These are phyloP conservation scores for Scutellaria minor DNA, from an alignment of 257 asterid species.

Conservation along the genomic window DNA sequence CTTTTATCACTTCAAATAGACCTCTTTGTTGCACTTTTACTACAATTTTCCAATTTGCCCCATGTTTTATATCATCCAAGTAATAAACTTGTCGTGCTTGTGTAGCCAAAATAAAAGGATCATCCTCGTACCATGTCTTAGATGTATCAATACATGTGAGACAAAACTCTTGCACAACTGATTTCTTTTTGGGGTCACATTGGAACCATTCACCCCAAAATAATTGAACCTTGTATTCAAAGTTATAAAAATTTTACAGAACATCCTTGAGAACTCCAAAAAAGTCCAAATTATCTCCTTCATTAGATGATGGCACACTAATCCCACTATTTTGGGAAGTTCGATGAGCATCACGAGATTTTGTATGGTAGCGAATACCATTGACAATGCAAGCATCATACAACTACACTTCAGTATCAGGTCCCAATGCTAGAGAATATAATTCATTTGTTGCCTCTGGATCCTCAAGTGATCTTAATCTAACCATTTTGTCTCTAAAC, in stretches of 20 bases:
- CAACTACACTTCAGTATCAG: not conserved
- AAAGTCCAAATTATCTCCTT: not conserved
- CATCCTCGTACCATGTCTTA: constrained; percentile 6
- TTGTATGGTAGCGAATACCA: not conserved
- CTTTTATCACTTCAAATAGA: not conserved
- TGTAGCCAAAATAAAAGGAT: not conserved
- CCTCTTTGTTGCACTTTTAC: not conserved
- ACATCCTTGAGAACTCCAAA: not conserved
- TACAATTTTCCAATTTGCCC: not conserved
- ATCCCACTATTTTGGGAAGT: not conserved
- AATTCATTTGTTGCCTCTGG: not conserved
- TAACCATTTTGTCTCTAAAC: constrained; percentile 3
- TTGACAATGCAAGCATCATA: not conserved
- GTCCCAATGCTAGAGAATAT: not conserved
- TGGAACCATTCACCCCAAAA: not conserved
- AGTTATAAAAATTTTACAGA: not conserved
- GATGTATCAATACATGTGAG: constrained; percentile 7
- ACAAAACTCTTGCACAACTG: not conserved
- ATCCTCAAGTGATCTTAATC: not conserved
- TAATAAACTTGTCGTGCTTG: not conserved
- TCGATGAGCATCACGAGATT: not conserved
- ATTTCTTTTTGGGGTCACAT: not conserved
- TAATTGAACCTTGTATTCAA: not conserved
- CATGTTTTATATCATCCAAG: not conserved
- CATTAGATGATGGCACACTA: not conserved